Percentiles rank a stretch among this genome's conserved stretches.
phyloP scores from a whole-genome alignment of 2,329 filamentous ascomycete genomes.

The Colletotrichum incanum region DNA sequence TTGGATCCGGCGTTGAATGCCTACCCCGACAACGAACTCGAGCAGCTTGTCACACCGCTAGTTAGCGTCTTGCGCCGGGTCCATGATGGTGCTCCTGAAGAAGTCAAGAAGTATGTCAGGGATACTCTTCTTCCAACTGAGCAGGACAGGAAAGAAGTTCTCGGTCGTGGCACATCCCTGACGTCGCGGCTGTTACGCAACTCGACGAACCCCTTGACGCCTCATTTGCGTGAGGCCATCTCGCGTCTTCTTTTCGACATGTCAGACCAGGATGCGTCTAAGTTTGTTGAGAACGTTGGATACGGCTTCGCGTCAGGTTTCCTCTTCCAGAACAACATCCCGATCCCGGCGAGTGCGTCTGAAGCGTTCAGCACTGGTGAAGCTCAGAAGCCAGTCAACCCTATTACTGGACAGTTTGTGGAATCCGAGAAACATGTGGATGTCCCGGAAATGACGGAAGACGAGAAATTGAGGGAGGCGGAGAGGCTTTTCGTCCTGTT shows the following conservation, averaged over 20 bases:
- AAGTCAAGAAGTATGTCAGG: slow-evolving; percentile 75
- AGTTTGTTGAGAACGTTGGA: slow-evolving; percentile 91
- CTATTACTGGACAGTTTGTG: slow-evolving; percentile 87
- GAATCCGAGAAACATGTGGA: slow-evolving; percentile 75
- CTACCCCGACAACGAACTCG: slow-evolving; percentile 80
- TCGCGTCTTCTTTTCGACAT: slow-evolving; percentile 89
- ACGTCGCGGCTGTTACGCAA: slow-evolving; percentile 84
- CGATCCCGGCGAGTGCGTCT: slow-evolving; percentile 78
- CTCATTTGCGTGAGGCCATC: slow-evolving; percentile 81
- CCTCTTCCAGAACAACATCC: slow-evolving; percentile 86
- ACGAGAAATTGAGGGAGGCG: slow-evolving; percentile 93
- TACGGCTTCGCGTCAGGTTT: slow-evolving; percentile 96
- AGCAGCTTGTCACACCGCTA: slow-evolving; percentile 79
- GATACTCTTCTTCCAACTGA: slow-evolving; percentile 81
- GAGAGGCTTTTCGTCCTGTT: slow-evolving; percentile 93
- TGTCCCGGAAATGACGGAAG: slow-evolving; percentile 84
- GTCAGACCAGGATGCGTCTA: slow-evolving; percentile 83
- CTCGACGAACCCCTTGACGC: slow-evolving; percentile 80
- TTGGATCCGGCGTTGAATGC: slow-evolving; percentile 76
- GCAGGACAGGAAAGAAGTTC: slow-evolving; percentile 81
- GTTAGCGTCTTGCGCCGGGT: slow-evolving; percentile 81
- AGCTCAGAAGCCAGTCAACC: slow-evolving; percentile 74
- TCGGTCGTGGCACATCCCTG: slow-evolving; percentile 83
- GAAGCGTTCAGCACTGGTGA: slow-evolving; percentile 61
- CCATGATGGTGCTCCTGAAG: slow-evolving; percentile 77